A percentile compares a stretch with the other conserved stretches of the same genome.
phyloP scores from a whole-genome alignment of 345 rosid species.

The Populus pruinosa region DNA sequence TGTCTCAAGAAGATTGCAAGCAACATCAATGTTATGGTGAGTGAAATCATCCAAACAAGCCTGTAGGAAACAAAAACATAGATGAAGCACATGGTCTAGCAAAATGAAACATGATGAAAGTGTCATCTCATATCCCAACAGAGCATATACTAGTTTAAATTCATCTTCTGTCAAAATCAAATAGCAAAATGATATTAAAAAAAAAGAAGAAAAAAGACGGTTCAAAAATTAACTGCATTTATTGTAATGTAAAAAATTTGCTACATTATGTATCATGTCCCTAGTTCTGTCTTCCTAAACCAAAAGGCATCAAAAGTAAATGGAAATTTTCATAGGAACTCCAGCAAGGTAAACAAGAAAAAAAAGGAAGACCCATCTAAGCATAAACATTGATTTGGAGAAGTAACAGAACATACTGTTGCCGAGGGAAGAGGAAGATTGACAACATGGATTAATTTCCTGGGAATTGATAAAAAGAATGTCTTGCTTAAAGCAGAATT shows the following conservation, averaged over 20 bases:
- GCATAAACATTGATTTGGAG: neutral
- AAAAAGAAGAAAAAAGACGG: neutral
- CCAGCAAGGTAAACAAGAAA: neutral
- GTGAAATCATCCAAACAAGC: conserved; percentile 98
- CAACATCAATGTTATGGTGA: conserved; percentile 98
- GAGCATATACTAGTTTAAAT: neutral
- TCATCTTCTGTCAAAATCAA: neutral
- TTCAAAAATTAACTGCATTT: neutral
- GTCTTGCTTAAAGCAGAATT: neutral
- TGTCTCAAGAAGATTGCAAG: conserved; percentile 97
- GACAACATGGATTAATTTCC: neutral
- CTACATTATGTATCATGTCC: neutral
- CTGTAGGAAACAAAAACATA: conserved; percentile 33
- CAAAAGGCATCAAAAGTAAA: neutral
- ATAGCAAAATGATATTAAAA: neutral
- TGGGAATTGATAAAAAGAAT: neutral
- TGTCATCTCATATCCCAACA: conserved; percentile 2
- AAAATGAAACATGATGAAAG: neutral
- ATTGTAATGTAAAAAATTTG: neutral
- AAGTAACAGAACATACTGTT: neutral
- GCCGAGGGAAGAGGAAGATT: neutral
- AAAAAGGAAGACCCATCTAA: neutral
- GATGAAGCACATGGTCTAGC: neutral
- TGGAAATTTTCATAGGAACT: neutral
- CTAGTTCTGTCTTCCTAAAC: neutral